phyloP scores from a whole-genome alignment of 2,329 filamentous ascomycete species.

The Lachnellula occidentalis region DNA sequence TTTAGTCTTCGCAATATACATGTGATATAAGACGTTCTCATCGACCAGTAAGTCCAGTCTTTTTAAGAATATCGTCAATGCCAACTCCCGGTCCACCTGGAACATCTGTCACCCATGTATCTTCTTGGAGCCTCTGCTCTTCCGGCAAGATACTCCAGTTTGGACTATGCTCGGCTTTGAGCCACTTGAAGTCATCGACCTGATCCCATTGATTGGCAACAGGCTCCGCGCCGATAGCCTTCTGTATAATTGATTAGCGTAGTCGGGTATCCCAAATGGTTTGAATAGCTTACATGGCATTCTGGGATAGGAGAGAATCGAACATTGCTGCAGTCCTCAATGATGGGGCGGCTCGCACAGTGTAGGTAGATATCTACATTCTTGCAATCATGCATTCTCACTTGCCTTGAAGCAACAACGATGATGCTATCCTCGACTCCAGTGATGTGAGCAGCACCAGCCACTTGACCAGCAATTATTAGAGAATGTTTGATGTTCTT shows the following conservation, averaged over 20 bases:
- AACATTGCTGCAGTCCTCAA: conserved; percentile 78
- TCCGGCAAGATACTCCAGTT: conserved; percentile 74
- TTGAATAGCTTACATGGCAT: conserved; percentile 53
- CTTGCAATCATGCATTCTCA: conserved; percentile 82
- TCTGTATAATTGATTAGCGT: conserved; percentile 17
- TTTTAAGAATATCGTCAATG: conserved; percentile 59
- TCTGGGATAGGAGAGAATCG: conserved; percentile 72
- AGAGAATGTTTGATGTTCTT: conserved; percentile 66
- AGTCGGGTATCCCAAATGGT: not conserved
- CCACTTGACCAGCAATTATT: conserved; percentile 71
- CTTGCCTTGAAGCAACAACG: conserved; percentile 77
- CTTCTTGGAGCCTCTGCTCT: conserved; percentile 51
- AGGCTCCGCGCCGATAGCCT: conserved; percentile 21
- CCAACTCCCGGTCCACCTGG: conserved; percentile 56
- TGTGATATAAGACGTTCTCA: conserved; percentile 1
- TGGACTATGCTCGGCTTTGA: conserved; percentile 78
- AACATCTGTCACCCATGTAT: conserved; percentile 65
- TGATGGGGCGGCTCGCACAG: conserved; percentile 80
- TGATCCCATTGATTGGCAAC: conserved; percentile 73
- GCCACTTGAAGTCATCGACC: conserved; percentile 97
- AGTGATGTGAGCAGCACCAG: conserved; percentile 80
- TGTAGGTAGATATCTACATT: conserved; percentile 80
- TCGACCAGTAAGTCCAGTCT: conserved; percentile 34
- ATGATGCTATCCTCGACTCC: conserved; percentile 66
- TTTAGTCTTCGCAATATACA: not conserved